Conservation (phyloP, 129 eudicot species). For the Apium graveolens region DNA sequence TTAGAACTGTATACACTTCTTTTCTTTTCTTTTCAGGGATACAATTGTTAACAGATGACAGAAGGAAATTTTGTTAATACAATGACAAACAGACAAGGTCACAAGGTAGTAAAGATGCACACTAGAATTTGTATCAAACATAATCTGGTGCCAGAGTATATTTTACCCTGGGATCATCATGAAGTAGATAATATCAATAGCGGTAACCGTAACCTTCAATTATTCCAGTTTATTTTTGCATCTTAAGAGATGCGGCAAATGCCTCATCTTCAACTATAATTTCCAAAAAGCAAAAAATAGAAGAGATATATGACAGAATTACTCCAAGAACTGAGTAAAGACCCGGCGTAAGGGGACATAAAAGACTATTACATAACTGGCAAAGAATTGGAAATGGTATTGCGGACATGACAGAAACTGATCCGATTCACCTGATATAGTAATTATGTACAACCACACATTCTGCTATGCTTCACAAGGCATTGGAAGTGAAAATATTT, state of each 20-base stretch:
- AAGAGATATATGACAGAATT: neutral
- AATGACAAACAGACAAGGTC: no score
- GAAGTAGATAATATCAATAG: neutral
- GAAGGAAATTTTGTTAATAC: no score
- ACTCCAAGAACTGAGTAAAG: neutral
- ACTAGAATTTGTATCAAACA: neutral
- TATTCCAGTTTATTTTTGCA: neutral
- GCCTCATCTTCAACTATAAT: neutral
- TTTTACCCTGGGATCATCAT: neutral
- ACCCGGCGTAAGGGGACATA: neutral
- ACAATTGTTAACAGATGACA: no score
- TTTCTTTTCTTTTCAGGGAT: no score
- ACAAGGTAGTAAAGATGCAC: neutral
- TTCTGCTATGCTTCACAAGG: slow-evolving; percentile 1
- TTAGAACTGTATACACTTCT: no score
- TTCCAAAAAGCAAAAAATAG: neutral
- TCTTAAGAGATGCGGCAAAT: neutral
- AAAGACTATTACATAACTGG: neutral
- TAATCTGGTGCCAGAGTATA: neutral
- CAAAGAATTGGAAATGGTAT: neutral
- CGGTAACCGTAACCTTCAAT: neutral
- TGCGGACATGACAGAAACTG: neutral
- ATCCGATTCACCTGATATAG: neutral
- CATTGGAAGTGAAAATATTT: neutral
- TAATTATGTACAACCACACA: slow-evolving; percentile 5